A percentile compares a stretch with the other conserved stretches of the same genome.
Evolutionary conservation across 2,329 filamentous ascomycete genomes (phyloP).

Genomic region (Penicillium sp.): DNA sequence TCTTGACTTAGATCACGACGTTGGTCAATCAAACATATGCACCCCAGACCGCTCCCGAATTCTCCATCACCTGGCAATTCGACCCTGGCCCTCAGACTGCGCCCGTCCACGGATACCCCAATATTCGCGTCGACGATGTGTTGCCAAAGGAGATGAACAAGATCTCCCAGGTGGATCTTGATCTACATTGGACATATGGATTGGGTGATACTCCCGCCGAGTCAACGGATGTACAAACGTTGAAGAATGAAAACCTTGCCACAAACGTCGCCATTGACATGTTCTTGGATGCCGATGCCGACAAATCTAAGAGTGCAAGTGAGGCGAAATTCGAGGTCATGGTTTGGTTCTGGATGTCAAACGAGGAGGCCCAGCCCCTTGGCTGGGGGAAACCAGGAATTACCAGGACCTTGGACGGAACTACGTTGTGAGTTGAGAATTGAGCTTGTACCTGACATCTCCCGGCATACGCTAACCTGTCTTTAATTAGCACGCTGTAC

Average conservation of each 20-base stretch:
- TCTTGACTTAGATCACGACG: constrained; percentile 37
- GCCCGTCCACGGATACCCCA: constrained; percentile 50
- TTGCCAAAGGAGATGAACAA: constrained; percentile 39
- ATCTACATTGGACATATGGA: constrained; percentile 46
- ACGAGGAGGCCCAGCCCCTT: constrained; percentile 42
- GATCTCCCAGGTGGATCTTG: constrained; percentile 38
- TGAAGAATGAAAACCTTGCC: constrained; percentile 37
- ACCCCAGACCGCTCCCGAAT: constrained; percentile 43
- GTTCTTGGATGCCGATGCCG: constrained; percentile 45
- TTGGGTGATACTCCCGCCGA: constrained; percentile 36
- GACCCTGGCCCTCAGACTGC: constrained; percentile 34
- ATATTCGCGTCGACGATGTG: constrained; percentile 42
- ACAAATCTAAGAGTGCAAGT: constrained; percentile 34
- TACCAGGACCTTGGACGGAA: constrained; percentile 36
- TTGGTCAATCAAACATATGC: constrained; percentile 47
- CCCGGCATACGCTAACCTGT: not conserved
- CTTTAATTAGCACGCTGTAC: constrained; percentile 13
- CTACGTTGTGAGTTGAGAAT: constrained; percentile 15
- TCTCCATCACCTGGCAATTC: constrained; percentile 49
- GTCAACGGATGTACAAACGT: constrained; percentile 28
- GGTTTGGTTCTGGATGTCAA: constrained; percentile 49
- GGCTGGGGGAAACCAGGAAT: constrained; percentile 34
- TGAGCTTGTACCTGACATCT: not conserved
- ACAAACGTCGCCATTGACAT: constrained; percentile 53
- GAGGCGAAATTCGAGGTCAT: constrained; percentile 46